phyloP scores from a whole-genome alignment of 1,139 yeast species.

The Meyerozyma smithsonii region DNA sequence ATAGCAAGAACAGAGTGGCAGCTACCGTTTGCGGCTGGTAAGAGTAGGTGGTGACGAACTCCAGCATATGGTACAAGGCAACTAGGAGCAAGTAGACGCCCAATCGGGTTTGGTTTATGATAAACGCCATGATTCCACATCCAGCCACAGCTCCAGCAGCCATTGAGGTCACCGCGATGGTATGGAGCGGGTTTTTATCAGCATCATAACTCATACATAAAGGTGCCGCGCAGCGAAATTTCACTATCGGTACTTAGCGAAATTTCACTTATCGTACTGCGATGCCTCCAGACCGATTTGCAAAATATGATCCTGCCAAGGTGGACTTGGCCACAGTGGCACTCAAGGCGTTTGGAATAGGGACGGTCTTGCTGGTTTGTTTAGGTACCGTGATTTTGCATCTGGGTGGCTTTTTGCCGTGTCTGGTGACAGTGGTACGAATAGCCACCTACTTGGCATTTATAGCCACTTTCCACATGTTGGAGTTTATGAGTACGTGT shows the following conservation, averaged over 20 bases:
- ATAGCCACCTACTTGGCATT: slow-evolving; percentile 43
- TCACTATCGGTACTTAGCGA: neutral
- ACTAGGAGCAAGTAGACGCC: slow-evolving; percentile 18
- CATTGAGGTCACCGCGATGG: slow-evolving; percentile 18
- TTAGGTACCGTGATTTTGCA: neutral
- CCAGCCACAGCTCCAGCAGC: slow-evolving; percentile 20
- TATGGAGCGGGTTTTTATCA: slow-evolving; percentile 18
- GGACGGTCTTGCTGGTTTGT: slow-evolving; percentile 18
- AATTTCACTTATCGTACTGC: neutral
- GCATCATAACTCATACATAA: slow-evolving; percentile 11
- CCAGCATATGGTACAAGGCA: slow-evolving; percentile 24
- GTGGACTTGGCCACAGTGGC: slow-evolving; percentile 31
- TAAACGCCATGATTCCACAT: slow-evolving; percentile 5
- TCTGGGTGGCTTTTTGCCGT: neutral
- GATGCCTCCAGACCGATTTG: slow-evolving; percentile 2
- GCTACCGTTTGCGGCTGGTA: slow-evolving; percentile 25
- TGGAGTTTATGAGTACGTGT: slow-evolving; percentile 80
- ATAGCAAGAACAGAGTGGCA: slow-evolving; percentile 31
- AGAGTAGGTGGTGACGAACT: slow-evolving; percentile 23
- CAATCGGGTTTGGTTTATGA: slow-evolving; percentile 6
- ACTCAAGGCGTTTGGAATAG: slow-evolving; percentile 29
- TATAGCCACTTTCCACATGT: slow-evolving; percentile 64
- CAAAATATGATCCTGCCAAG: slow-evolving; percentile 22
- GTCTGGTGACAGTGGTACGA: slow-evolving; percentile 3
- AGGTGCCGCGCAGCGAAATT: neutral